Evolutionary conservation across 2,329 filamentous ascomycete genomes (phyloP), one percentile per base, ranked within the genome.

Genomic region (Calonectria crousiana): DNA sequence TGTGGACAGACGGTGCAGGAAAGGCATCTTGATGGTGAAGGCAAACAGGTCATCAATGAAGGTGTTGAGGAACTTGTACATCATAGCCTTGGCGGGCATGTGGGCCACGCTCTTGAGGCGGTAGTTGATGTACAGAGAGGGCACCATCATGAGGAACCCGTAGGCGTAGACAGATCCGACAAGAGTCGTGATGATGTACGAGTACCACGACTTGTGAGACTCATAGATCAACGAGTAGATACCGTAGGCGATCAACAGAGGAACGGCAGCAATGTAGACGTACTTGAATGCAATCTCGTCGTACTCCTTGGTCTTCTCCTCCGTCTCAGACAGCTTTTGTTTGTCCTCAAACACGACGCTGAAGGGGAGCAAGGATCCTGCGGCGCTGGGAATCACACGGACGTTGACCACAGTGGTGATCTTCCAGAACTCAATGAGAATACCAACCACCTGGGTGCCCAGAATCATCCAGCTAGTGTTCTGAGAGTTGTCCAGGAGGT

Each of bases 391-490:
- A 16, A 95, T 93, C 72, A 98, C 80, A 69, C 95, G 93, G 72
- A 99, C 94, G 81, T 99, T 92, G 80, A 98, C 97, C 0, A 96
- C 92, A 67, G 98, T 98, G 13, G 97, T 99, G 80, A 99, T 93
- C 86, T 99, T 99, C 97, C 97, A 99, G 75, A 92, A 85, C 83
- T 92, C 90, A 77, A 92, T 92, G 56, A 92, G 69, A 71, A 92
- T 92, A 66, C 96, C 95, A 75, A 98, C 92, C 26, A 94, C 97
- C 87, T 99, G 97, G 14, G 95, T 94, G 66, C 96, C 95, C 26
- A 99, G 89, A 80, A 99, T 98, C 95, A 99, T 98, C 96, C 96
- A 99, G 77, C 94, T 98, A 0, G 97, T 99, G 84, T 97, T 97
- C 73, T 98, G 95, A 78, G 95, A 97, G 88, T 99, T 98, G 87